These are phyloP conservation scores for Phytophthora litchii DNA, from an alignment of 352 stramenopile genomes.

Conservation along the genomic window DNA sequence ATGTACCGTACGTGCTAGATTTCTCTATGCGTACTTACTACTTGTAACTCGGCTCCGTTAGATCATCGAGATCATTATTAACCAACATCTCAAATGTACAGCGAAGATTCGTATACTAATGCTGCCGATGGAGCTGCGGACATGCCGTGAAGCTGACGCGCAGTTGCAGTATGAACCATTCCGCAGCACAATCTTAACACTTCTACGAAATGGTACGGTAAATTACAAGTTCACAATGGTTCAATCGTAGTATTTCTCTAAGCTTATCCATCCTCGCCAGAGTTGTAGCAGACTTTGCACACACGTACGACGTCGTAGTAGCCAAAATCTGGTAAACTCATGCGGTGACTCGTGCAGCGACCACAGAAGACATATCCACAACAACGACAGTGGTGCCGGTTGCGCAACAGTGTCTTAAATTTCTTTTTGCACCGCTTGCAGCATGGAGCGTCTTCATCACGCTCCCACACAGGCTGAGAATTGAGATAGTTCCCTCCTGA, in stretches of 20 bases:
- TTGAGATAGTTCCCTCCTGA: slow-evolving; percentile 67
- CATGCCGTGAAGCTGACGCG: slow-evolving; percentile 38
- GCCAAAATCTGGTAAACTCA: slow-evolving; percentile 87
- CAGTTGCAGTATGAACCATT: slow-evolving; percentile 60
- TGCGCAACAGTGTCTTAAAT: slow-evolving; percentile 85
- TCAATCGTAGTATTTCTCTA: slow-evolving; percentile 8
- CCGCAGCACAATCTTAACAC: slow-evolving; percentile 51
- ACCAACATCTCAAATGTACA: background rate
- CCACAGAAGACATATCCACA: slow-evolving; percentile 88
- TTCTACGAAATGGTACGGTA: slow-evolving; percentile 25
- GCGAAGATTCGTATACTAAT: slow-evolving; percentile 34
- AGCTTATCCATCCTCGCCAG: slow-evolving; percentile 59
- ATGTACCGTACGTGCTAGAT: too few species aligned
- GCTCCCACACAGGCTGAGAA: slow-evolving; percentile 85
- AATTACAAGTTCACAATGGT: slow-evolving; percentile 15
- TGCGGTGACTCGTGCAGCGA: slow-evolving; percentile 80
- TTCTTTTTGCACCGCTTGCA: slow-evolving; percentile 92
- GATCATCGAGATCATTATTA: slow-evolving; percentile 8
- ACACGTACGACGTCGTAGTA: slow-evolving; percentile 89
- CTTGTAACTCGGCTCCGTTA: too few species aligned
- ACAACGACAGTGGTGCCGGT: slow-evolving; percentile 83
- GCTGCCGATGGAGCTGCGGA: slow-evolving; percentile 51
- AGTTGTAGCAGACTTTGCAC: slow-evolving; percentile 83
- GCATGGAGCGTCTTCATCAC: slow-evolving; percentile 79
- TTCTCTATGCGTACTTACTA: too few species aligned